Evolutionary conservation across 805 yeast genomes (phyloP).

Genomic region (Lachancea mirantina): DNA sequence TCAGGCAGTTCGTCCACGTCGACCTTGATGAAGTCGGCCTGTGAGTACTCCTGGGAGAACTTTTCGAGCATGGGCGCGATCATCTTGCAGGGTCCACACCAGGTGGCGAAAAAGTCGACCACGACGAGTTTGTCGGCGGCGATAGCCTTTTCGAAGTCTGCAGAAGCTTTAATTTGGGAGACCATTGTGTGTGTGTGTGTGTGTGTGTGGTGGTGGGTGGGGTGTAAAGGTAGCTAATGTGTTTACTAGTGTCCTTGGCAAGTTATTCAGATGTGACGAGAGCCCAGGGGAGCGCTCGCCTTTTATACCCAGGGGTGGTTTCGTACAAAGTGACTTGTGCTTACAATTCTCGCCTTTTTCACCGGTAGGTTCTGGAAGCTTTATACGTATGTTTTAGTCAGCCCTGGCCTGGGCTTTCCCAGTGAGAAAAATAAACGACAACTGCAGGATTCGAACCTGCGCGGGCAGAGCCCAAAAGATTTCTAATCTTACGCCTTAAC

Average conservation of each 20-base stretch:
- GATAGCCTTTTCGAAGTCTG: constrained; percentile 64
- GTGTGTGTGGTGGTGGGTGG: not conserved
- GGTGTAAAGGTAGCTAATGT: not conserved
- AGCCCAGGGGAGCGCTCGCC: no score
- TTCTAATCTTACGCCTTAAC: constrained; percentile 40
- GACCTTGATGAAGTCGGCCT: constrained; percentile 75
- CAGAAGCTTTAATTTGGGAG: constrained; percentile 38
- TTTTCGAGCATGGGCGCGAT: constrained; percentile 90
- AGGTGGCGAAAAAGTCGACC: constrained; percentile 92
- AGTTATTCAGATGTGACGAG: no score
- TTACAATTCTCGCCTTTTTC: no score
- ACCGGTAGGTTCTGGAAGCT: no score
- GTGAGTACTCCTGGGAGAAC: constrained; percentile 55
- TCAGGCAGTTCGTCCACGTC: constrained; percentile 82
- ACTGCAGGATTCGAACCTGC: constrained; percentile 41
- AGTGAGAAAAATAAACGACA: constrained; percentile 27
- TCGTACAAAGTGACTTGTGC: no score
- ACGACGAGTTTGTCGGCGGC: constrained; percentile 66
- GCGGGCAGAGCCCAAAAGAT: constrained; percentile 40
- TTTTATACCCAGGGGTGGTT: no score
- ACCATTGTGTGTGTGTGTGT: constrained; percentile 39
- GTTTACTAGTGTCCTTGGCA: no score
- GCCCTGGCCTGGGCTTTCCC: not conserved
- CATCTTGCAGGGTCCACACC: constrained; percentile 99
- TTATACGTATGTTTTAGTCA: no score